Evolutionary conservation across 2,329 filamentous ascomycete genomes (phyloP), one percentile per base, ranked within the genome.

Genomic region (Clarireedia hainanense): DNA sequence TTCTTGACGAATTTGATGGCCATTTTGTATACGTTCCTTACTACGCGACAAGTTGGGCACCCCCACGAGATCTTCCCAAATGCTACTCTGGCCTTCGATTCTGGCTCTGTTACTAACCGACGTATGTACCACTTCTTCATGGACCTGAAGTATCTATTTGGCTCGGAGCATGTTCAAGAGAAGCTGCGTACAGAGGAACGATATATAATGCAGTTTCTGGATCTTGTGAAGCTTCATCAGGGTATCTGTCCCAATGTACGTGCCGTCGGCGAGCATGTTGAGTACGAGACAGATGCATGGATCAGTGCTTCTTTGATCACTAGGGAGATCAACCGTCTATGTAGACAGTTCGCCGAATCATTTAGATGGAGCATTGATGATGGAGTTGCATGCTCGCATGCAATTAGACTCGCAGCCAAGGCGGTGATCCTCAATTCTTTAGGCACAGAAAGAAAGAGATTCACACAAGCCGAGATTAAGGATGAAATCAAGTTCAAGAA

Each of bases 231-330:
- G 71, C 80, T 99, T 47, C 91, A 96, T 62, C 95, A 99, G 73
- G 92, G 94, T 27, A 96, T 99, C 55, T 96, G 92, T 64, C 94
- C 94, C 1, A 99, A 97, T 65, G 79, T 91, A 47, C 82, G 95
- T 59, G 94, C 92, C 2, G 83, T 96, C 23, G 91, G 91, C 15
- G 94, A 97, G 67, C 94, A 99, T 69, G 89, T 99, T 34, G 95
- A 99, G 70, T 99, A 97, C 68, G 94, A 99, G 72, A 95, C 91
- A 2, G 95, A 99, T 72, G 88, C 90, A 20, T 99, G 94, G 94
- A 97, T 99, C 52, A 95, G 89, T 57, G 92, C 94, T 3, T 96
- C 91, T 6, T 79, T 97, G 50, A 88, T 99, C 57, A 96, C 94
- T 50, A 82, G 92, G 50, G 92, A 99, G 70, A 92, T 99, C 70